Base-by-base conservation (phyloP, 768 basidiomycete genomes). In the Mycena metata region DNA sequence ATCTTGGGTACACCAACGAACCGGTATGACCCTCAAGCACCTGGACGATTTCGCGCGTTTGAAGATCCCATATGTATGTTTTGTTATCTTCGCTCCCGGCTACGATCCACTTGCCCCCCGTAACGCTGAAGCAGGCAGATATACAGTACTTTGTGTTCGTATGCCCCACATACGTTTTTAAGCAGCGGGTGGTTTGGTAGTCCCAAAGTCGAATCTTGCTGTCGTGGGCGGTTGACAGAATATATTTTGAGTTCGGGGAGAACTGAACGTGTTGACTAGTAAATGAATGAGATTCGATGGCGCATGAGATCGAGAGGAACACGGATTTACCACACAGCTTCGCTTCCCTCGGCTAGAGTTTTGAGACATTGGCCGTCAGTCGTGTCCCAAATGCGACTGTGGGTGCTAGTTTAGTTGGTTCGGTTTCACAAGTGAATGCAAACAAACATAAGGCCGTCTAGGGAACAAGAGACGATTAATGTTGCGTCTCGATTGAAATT, bases 161-260 rank as follows among this genome's bases (percentile, higher is more conserved):
- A 76, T 97, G 96, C 1, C 96, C 95, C 6, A 83, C 84, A 79
- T 96, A 96, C 1, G 96, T 96, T 80, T 98, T 98, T 24, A 99
- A 81, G 72, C 94, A 94, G 61, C 93, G 91, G 0, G 94, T 92
- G 0, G 91, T 92, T 69, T 96, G 94, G 78, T 96, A 97, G 75
- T 98, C 95, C 96, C 97, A 98, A 5, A 99, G 83, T 1, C 97
- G 91, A 70, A 98, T 95, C 0, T 93, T 91, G 65, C 91, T 95
- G 75, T 98, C 96, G 75, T 98, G 92, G 0, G 97, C 94, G 0
- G 96, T 94, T 1, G 96, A 96, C 58, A 99, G 86, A 59, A 99
- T 92, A 79, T 95, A 96, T 79, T 94, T 94, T 9, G 95, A 96
- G 75, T 98, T 98, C 11, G 97, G 97, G 0, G 96, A 96, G 81